Evolutionary conservation across 306 rosid genomes (phyloP), one percentile per base, ranked within the genome.

Genomic region (Dicorynia guianensis): DNA sequence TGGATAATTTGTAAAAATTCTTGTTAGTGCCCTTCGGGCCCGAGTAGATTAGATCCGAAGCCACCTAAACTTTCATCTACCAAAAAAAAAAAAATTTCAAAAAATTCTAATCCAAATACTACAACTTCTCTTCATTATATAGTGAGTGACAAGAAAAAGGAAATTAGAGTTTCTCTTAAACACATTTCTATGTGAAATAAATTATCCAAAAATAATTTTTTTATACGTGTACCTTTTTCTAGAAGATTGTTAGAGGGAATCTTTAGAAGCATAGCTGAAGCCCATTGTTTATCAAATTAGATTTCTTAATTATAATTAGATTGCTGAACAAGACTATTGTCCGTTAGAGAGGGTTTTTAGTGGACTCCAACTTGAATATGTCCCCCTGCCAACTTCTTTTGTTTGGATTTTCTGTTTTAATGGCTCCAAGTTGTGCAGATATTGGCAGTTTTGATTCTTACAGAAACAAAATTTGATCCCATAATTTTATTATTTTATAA

Each of bases 341-440:
- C 64, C 69, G 79, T 69, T 64, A 78, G 62, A 25, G 30, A 74
- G 62, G 67, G 69, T 76, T 70, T 70, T 35, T 74, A 85, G 86
- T 81, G 85, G 84, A 78, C 76, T 85, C 86, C 85, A 81, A 81
- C 86, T 59, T 78, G 84, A 82, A 81, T 65, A 81, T 74, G 69
- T 85, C 83, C 83, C 83, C 63, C 76, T 68, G 14, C 79, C 81
- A 65, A 58, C 76, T 73, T 81, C 68, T 74, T 81, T 78, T 81
- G 60, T 50, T 74, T 69, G 72, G 77, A 63, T 54, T 78, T 76
- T 53, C 62, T 54, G 69, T 78, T 81, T 75, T 34, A 67, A 64
- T 42, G 76, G 76, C 77, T 81, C 78, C 78, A 75, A 71, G 74
- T 79, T 60, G 86, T 71, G 77, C 82, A 54, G 78, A 79, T 62